Evolutionary conservation across 208 protist genomes (phyloP), one percentile per base, ranked within the genome.

Genomic region (Trypanosoma melophagium): DNA sequence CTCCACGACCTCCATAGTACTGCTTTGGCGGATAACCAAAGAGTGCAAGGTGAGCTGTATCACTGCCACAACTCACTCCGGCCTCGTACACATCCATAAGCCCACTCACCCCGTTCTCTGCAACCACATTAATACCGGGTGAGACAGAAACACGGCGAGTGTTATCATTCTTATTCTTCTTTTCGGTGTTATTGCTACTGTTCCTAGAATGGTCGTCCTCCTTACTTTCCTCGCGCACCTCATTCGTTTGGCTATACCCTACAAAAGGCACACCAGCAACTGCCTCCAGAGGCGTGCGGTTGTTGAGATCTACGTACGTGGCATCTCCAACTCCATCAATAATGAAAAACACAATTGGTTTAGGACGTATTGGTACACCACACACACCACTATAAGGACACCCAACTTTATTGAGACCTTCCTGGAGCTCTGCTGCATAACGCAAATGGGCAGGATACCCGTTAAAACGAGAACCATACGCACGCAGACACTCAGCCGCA

Each of bases 241-340:
- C 28, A 35, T 35, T 35, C 5, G 28, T 35, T 35, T 35, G 28
- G 28, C 5, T 35, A 35, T 35, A 35, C 28, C 5, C 28, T 35
- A 1, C 28, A 35, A 35, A 35, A 5, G 74, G 66, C 40, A 84
- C 73, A 21, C 83, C 83, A 2, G 80, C 69, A 31, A 91, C 85
- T 40, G 86, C 81, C 74, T 92, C 80, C 51, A 92, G 74, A n/a
- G 86, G 86, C 16, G 86, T 87, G 49, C 86, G 82, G 7, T 66
- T 24, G 25, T 79, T 78, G 17, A 92, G 67, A 69, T 86, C 80
- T 1, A 56, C 1, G 66, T 87, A 87, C 3, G 82, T 87, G 63
- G 73, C 82, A 61, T 92, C 86, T 35, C 83, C 86, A 21, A 92
- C 68, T 24, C 86, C 86, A 71, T 92, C 86, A 60, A 92, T 87